Evolutionary conservation across 495 filamentous ascomycete genomes (phyloP), one percentile per base, ranked within the genome.

Genomic region (Lentithecium fluviatile): DNA sequence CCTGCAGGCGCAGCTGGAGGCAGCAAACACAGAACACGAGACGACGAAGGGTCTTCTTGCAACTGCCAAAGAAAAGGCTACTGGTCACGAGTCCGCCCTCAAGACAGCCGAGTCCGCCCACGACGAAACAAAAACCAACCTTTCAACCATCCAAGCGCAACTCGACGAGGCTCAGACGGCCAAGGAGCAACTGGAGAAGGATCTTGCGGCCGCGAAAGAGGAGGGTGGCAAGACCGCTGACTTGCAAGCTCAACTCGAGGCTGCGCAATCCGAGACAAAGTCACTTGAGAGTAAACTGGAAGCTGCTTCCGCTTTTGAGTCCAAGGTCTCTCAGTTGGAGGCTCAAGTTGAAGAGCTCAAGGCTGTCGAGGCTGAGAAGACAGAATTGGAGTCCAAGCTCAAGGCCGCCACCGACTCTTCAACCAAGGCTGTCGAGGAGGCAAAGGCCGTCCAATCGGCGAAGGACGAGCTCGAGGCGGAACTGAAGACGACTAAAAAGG

Each of bases 131-230:
- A 15, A 43, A 15, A 20, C 5, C 19, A 6, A 4, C 20, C 56
- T 52, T 20, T 19, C 19, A 1, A 21, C 52, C 36, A 24, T 19
- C 13, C 19, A 26, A 3, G 45, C 52, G 17, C 25, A 62, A 20
- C 19, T 56, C 15, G 59, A 29, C 1, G 57, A 52, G n/a, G 8
- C 36, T 20, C 3, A 24, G 32, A 54, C 4, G 10, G 21, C 36
- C 37, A 54, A 53, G 37, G 58, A 42, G n/a, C 21, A 61, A 25
- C 49, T 52, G 12, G 40, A 66, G 38, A 12, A 59, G 21, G 56
- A 55, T 5, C 56, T 55, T 25, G 38, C 55, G 8, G 49, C 34
- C 26, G 53, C 59, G 2, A 53, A 58, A 19, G 52, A 58, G 36
- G 65, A 60, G 19, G 47, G 48, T 23, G 32, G 24, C 36, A 54